Percentiles rank a stretch among this genome's conserved stretches.
phyloP scores from a whole-genome alignment of 83 land plant genomes.

The Larix sibirica region DNA sequence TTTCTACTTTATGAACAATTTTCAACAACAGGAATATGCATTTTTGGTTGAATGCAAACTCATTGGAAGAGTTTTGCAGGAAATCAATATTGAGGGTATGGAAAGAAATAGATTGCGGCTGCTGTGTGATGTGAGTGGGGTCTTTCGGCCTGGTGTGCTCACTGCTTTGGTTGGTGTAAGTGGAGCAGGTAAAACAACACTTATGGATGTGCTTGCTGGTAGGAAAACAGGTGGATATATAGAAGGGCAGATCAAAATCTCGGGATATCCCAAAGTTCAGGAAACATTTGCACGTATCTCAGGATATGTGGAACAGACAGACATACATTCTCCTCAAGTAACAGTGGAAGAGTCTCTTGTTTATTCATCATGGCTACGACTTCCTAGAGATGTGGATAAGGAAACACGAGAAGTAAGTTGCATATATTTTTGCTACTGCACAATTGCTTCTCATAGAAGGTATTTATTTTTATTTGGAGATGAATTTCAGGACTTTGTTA shows the following conservation, averaged over 20 bases:
- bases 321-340: slow-evolving; percentile 60
- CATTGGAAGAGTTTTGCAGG: too few species aligned
- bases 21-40: too few species aligned
- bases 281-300: slow-evolving; percentile 36
- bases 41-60: too few species aligned
- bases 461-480: background rate
- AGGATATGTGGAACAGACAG: slow-evolving; percentile 60
- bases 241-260: slow-evolving; percentile 40
- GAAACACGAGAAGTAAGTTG: slow-evolving; percentile 37
- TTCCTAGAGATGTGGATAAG: slow-evolving; percentile 31
- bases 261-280: slow-evolving; percentile 11
- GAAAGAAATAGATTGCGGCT: background rate
- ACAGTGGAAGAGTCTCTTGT: slow-evolving; percentile 60
- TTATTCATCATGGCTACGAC: slow-evolving; percentile 61
- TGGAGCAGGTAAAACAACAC: slow-evolving; percentile 36
- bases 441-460: background rate
- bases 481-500: slow-evolving; percentile 1
- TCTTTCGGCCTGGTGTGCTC: slow-evolving; percentile 49
- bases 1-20: too few species aligned
- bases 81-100: background rate
- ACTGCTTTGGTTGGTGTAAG: slow-evolving; percentile 15
- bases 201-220: slow-evolving; percentile 60
- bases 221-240: slow-evolving; percentile 83
- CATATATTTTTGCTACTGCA: background rate
- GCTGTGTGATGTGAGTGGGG: slow-evolving; percentile 32